Conservation (phyloP, 306 rosid species). For the Spatholobus suberectus region DNA sequence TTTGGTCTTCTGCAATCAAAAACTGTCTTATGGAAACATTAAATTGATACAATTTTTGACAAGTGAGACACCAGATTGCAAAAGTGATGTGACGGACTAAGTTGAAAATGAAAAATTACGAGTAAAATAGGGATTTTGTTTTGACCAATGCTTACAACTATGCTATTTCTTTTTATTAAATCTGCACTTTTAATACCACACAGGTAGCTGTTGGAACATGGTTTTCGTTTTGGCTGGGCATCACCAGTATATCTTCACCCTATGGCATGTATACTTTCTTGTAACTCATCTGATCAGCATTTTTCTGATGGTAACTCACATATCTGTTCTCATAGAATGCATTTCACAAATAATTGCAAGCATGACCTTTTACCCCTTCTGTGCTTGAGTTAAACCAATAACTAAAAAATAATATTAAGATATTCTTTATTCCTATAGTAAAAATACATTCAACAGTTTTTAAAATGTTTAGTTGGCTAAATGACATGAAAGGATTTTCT, state of each 20-base stretch:
- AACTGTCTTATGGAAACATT: background rate
- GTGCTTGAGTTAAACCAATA: conserved; percentile 30
- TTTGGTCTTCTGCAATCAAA: conserved; percentile 28
- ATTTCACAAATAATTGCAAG: conserved; percentile 44
- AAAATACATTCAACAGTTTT: conserved; percentile 1
- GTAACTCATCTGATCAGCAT: conserved; percentile 75
- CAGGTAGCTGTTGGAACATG: conserved; percentile 89
- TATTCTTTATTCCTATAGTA: background rate
- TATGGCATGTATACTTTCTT: conserved; percentile 99
- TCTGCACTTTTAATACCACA: conserved; percentile 34
- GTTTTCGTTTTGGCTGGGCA: conserved; percentile 89
- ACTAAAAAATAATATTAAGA: background rate
- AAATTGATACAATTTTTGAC: background rate
- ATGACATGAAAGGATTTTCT: background rate
- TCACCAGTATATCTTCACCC: conserved; percentile 79
- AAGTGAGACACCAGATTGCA: conserved; percentile 9
- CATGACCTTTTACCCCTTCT: conserved; percentile 34
- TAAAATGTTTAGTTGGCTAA: background rate
- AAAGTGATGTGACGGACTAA: conserved; percentile 8
- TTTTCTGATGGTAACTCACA: conserved; percentile 92
- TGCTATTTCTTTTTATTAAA: conserved; percentile 24
- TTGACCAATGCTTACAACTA: background rate
- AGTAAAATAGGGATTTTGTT: background rate
- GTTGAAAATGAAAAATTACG: background rate
- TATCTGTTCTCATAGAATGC: conserved; percentile 60